phyloP scores from a whole-genome alignment of 163 green algal genomes.

The Scenedesmus sp. region DNA sequence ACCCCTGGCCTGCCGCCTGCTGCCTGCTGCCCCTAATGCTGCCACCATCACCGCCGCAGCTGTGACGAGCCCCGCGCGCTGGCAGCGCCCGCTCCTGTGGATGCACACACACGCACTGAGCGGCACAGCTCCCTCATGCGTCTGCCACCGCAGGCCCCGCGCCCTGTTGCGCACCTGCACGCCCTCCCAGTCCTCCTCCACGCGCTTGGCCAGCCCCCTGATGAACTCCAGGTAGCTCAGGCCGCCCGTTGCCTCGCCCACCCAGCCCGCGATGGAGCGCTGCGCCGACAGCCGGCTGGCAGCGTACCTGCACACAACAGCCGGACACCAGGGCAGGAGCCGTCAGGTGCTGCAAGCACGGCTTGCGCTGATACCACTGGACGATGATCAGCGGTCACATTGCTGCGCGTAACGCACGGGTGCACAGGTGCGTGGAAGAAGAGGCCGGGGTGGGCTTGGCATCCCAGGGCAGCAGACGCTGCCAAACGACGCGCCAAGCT shows the following conservation, averaged over 20 bases:
- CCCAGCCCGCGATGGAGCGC: conserved; percentile 87
- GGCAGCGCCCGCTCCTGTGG: too few relatives aligned
- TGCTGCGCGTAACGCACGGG: too few relatives aligned
- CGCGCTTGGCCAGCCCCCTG: conserved; percentile 82
- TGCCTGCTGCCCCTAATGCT: neutral
- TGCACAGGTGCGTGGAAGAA: too few relatives aligned
- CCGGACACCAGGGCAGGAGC: conserved; percentile 62
- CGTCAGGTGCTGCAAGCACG: too few relatives aligned
- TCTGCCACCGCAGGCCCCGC: too few relatives aligned
- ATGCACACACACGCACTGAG: neutral
- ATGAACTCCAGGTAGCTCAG: conserved; percentile 94
- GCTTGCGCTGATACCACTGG: too few relatives aligned
- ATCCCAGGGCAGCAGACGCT: too few relatives aligned
- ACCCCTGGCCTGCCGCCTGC: neutral
- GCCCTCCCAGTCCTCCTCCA: conserved; percentile 93
- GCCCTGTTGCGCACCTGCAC: conserved; percentile 83
- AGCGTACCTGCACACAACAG: conserved; percentile 87
- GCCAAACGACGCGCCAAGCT: too few relatives aligned
- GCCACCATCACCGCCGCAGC: neutral
- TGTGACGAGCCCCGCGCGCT: too few relatives aligned
- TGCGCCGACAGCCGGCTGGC: conserved; percentile 90
- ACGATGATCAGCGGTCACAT: too few relatives aligned
- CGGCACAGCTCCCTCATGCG: too few relatives aligned
- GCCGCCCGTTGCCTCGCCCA: conserved; percentile 93
- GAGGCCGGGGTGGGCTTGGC: too few relatives aligned